These are phyloP conservation scores for Paraurostyla sp. DNA, from an alignment of 73 alveolate species.

Conservation along the genomic window DNA sequence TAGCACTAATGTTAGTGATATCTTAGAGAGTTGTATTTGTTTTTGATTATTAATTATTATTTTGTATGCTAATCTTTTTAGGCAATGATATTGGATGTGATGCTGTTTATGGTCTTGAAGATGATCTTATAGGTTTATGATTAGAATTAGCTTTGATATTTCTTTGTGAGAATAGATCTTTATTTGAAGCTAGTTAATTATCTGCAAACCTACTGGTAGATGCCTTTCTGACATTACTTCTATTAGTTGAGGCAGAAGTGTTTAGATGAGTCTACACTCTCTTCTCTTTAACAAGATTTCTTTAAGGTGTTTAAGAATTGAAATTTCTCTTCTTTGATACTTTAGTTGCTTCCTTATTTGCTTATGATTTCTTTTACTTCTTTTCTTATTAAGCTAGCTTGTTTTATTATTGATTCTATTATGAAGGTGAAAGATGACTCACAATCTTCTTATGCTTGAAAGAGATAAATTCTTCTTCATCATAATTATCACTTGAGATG, in stretches of 20 bases:
- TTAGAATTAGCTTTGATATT: neutral
- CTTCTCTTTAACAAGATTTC: neutral
- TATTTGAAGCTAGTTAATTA: neutral
- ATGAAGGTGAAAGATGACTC: neutral
- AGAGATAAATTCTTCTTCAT: slow-evolving; percentile 1
- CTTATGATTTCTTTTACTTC: neutral
- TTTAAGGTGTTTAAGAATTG: slow-evolving; percentile 27
- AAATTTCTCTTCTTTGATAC: neutral
- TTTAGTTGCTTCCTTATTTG: neutral
- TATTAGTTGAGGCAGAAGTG: slow-evolving; percentile 45
- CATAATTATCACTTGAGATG: neutral
- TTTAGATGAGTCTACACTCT: neutral
- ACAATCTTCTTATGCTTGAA: neutral
- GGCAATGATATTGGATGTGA: no score
- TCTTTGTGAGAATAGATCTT: neutral
- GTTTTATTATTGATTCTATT: neutral
- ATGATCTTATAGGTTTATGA: neutral
- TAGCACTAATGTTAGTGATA: neutral
- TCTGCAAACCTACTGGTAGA: neutral
- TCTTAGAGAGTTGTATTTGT: slow-evolving; percentile 4
- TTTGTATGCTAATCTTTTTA: neutral
- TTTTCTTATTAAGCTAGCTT: neutral
- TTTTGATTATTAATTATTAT: neutral
- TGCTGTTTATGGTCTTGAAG: slow-evolving; percentile 38
- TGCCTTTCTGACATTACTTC: slow-evolving; percentile 9